Evolutionary conservation across 1,139 yeast species (phyloP).

Genomic region (Blastobotrys elegans): DNA sequence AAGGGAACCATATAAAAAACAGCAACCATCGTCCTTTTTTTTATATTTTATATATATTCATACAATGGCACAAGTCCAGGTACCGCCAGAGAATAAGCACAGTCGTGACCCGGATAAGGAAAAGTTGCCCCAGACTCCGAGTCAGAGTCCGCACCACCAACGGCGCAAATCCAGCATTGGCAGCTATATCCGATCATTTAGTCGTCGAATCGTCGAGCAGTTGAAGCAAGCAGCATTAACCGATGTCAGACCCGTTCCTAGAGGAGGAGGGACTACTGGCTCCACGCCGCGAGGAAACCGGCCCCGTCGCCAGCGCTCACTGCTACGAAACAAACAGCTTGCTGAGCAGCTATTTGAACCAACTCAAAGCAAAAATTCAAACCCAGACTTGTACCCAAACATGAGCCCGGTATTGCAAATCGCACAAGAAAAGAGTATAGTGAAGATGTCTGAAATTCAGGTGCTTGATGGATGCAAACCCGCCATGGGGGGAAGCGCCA

Average conservation of each 20-base stretch:
- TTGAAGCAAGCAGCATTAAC: constrained; percentile 6
- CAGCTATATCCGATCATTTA: constrained; percentile 1
- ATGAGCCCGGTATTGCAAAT: constrained; percentile 6
- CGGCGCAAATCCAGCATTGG: constrained; percentile 1
- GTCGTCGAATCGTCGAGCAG: constrained; percentile 2
- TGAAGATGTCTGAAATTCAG: neutral
- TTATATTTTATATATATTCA: neutral
- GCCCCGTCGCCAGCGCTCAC: neutral
- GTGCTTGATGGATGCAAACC: neutral
- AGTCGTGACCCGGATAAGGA: neutral
- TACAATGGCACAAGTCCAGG: neutral
- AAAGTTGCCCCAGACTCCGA: neutral
- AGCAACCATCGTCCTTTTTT: no score
- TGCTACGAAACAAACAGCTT: neutral
- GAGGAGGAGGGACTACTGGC: neutral
- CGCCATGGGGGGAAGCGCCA: neutral
- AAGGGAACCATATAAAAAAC: no score
- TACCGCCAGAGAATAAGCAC: neutral
- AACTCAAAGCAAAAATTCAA: no score
- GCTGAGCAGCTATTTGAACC: constrained; percentile 6
- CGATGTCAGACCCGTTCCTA: neutral
- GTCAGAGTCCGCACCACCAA: no score
- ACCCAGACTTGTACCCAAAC: constrained; percentile 1
- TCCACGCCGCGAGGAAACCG: neutral
- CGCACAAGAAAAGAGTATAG: neutral